Evolutionary conservation across 495 filamentous ascomycete genomes (phyloP), one percentile per base, ranked within the genome.

Genomic region (Penicillium parvum): DNA sequence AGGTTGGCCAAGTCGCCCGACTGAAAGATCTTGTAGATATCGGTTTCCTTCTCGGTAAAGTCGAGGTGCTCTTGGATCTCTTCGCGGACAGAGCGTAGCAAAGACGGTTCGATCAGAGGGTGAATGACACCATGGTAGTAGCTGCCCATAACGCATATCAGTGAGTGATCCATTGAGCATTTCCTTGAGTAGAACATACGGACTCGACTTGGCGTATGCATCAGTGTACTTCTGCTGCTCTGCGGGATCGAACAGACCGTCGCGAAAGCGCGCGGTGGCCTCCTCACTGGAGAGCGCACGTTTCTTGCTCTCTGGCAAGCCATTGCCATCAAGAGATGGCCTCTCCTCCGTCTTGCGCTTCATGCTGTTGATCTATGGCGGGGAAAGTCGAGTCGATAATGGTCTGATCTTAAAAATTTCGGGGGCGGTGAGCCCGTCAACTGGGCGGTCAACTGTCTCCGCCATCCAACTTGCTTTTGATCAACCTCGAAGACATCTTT

Each of bases 21-120:
- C 68, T 97, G 92, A 74, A 96, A 90, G 61, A 97, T 96, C 65
- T 92, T 95, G 75, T 99, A 99, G 67, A 99, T 97, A 65, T 99
- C 94, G 44, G 92, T 99, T 62, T 99, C 92, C 69, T 99, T 99
- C 50, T 90, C 90, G 34, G 92, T 95, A 69, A 98, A 98, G 58
- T 84, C 81, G 46, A 99, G 81, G 55, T 92, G 88, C 34, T 78
- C 72, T 64, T 85, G 81, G 60, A 97, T 90, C 72, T 99, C 92
- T 47, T 75, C 66, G 58, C 91, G 90, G 50, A 99, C 94, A 39
- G 78, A 71, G 54, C 88, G 90, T 36, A 99, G 79, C 9, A 99
- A 82, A 25, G 67, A 60, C 34, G 88, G 79, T 58, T 86, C 72
- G 57, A 97, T 85, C 12, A 99, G 69, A 14, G 75, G 69, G 43